These are phyloP conservation scores for Septoria linicola DNA, from an alignment of 2,329 filamentous ascomycete species.

Conservation along the genomic window DNA sequence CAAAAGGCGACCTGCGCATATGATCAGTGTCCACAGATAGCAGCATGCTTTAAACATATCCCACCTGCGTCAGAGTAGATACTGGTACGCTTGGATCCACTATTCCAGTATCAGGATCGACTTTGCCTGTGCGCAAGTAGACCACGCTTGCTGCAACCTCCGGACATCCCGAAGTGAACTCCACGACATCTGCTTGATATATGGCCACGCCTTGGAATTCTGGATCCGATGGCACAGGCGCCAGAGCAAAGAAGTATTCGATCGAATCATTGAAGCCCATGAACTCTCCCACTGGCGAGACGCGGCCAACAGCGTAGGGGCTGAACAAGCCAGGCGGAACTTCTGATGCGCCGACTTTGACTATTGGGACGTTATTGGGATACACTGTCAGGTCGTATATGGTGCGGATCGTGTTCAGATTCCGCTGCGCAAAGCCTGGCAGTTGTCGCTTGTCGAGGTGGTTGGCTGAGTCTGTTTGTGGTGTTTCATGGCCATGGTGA, in stretches of 20 bases:
- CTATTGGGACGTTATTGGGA: conserved; percentile 42
- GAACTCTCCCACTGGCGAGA: conserved; percentile 47
- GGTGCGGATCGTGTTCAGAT: conserved; percentile 10
- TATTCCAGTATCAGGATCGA: conserved; percentile 13
- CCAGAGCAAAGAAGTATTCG: conserved; percentile 49
- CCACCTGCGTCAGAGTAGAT: conserved; percentile 23
- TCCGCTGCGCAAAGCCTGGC: conserved; percentile 15
- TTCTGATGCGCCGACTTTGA: conserved; percentile 37
- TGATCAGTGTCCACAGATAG: too few relatives aligned
- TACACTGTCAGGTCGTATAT: conserved; percentile 29
- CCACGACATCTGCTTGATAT: conserved; percentile 29
- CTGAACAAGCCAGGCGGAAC: conserved; percentile 45
- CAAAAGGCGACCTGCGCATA: conserved; percentile 44
- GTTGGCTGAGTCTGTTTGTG: neutral
- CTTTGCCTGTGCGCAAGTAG: conserved; percentile 24
- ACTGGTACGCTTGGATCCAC: conserved; percentile 16
- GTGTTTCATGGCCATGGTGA: neutral
- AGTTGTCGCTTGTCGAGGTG: conserved; percentile 8
- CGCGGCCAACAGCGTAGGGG: conserved; percentile 41
- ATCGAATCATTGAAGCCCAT: conserved; percentile 44
- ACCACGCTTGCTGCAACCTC: conserved; percentile 26
- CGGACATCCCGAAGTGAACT: conserved; percentile 25
- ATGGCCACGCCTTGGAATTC: conserved; percentile 29
- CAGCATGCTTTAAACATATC: too few relatives aligned
- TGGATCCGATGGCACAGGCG: conserved; percentile 35